Percentiles rank a stretch among this genome's conserved stretches.
Conservation (phyloP, 2,329 filamentous ascomycete species). For the Trichoderma sp. region DNA sequence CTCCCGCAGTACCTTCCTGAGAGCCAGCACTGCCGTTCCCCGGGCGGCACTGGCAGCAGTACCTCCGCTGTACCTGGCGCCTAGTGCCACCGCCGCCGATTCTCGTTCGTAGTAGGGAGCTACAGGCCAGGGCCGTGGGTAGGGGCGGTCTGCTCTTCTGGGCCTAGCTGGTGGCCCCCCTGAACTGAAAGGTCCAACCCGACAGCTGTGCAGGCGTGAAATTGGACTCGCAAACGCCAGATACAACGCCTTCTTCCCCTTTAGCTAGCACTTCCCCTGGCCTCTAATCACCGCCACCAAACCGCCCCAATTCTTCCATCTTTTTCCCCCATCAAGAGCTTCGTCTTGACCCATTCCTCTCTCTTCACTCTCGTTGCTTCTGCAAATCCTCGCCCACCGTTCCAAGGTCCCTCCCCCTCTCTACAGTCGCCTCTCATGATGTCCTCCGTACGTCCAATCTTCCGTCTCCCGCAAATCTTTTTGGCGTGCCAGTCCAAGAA, state of each 20-base stretch:
- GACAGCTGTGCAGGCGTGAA: constrained; percentile 24
- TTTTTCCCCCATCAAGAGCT: constrained; percentile 24
- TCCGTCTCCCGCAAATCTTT: background rate
- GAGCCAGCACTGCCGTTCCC: background rate
- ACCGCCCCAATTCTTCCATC: constrained; percentile 21
- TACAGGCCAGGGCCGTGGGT: constrained; percentile 24
- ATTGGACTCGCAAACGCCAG: constrained; percentile 24
- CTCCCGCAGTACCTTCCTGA: background rate
- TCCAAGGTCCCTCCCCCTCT: background rate
- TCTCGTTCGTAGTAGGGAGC: constrained; percentile 15
- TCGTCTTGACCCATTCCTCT: constrained; percentile 19
- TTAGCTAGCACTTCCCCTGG: constrained; percentile 26
- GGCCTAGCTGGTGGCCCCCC: constrained; percentile 21
- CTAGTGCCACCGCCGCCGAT: background rate
- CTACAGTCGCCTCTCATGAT: constrained; percentile 28
- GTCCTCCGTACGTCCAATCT: constrained; percentile 29
- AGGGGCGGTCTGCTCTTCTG: constrained; percentile 26
- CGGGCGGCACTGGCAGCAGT: background rate
- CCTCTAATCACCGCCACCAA: constrained; percentile 21
- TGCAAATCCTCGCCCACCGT: constrained; percentile 17
- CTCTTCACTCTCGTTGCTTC: constrained; percentile 23
- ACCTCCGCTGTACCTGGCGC: background rate
- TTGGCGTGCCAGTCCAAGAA: constrained; percentile 3
- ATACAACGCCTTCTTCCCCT: constrained; percentile 26
- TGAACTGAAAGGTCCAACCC: constrained; percentile 18